Evolutionary conservation across 2,329 filamentous ascomycete species (phyloP).

Genomic region (Fusarium palustre): DNA sequence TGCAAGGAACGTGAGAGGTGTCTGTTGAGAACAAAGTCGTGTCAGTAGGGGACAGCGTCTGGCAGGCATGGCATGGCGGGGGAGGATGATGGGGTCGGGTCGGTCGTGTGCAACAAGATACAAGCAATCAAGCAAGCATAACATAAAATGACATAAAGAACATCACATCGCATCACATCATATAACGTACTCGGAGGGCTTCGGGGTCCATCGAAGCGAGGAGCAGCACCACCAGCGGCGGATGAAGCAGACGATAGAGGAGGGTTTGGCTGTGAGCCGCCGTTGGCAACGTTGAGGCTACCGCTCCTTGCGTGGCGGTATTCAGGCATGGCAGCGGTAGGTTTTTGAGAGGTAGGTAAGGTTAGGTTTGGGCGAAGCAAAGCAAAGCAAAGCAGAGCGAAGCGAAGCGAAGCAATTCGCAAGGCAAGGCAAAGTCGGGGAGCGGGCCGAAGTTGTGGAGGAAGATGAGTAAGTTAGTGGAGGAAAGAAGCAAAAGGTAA

Average conservation of each 20-base stretch:
- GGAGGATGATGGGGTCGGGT: slow-evolving; percentile 9
- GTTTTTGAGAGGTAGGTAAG: slow-evolving; percentile 32
- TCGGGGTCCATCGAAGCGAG: slow-evolving; percentile 69
- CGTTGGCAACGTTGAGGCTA: slow-evolving; percentile 65
- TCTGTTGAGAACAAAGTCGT: slow-evolving; percentile 64
- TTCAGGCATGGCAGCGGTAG: slow-evolving; percentile 55
- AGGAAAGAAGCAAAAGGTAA: slow-evolving; percentile 20
- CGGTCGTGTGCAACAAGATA: slow-evolving; percentile 44
- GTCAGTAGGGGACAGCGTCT: slow-evolving; percentile 41
- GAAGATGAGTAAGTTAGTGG: slow-evolving; percentile 7
- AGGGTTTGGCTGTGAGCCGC: slow-evolving; percentile 47
- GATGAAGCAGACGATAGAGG: slow-evolving; percentile 50
- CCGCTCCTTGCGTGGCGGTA: slow-evolving; percentile 68
- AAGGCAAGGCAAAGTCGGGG: slow-evolving; percentile 30
- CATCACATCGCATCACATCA: background rate
- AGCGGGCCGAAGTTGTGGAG: slow-evolving; percentile 36
- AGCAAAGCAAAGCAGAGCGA: slow-evolving; percentile 1
- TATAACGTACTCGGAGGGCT: slow-evolving; percentile 68
- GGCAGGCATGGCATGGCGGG: slow-evolving; percentile 35
- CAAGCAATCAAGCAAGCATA: slow-evolving; percentile 31
- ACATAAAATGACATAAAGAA: background rate
- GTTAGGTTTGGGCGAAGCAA: slow-evolving; percentile 31
- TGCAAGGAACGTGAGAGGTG: slow-evolving; percentile 97
- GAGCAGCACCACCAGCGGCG: slow-evolving; percentile 44
- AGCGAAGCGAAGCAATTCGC: slow-evolving; percentile 32